A percentile compares a stretch with the other conserved stretches of the same genome.
Conservation (phyloP, 2,329 filamentous ascomycete genomes). For the Escovopsis sp. region DNA sequence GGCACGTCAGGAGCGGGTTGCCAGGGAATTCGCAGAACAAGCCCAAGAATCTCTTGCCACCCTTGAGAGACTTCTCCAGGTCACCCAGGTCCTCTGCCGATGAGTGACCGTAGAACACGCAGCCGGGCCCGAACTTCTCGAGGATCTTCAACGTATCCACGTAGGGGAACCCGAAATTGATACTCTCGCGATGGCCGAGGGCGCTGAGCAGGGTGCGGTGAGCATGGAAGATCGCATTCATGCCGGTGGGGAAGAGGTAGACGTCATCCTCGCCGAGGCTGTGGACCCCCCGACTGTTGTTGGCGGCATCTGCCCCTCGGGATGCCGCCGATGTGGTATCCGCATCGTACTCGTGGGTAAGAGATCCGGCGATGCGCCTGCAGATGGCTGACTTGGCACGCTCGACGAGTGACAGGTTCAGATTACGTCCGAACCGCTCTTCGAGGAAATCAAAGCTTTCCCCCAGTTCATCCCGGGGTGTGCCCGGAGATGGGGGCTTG, state of each 20-base stretch:
- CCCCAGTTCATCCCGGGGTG: constrained; percentile 25
- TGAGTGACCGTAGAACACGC: constrained; percentile 73
- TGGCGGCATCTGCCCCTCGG: constrained; percentile 17
- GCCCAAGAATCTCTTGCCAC: constrained; percentile 63
- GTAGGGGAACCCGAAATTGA: constrained; percentile 95
- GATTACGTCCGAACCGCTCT: constrained; percentile 83
- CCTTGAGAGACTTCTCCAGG: constrained; percentile 54
- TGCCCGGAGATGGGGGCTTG: constrained; percentile 7
- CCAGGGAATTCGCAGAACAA: constrained; percentile 93
- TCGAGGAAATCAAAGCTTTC: constrained; percentile 78
- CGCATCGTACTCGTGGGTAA: constrained; percentile 55
- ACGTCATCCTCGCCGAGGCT: constrained; percentile 75
- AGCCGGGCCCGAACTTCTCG: constrained; percentile 85
- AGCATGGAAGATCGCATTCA: constrained; percentile 88
- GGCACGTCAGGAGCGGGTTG: constrained; percentile 77
- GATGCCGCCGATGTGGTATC: constrained; percentile 11
- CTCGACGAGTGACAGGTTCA: constrained; percentile 63
- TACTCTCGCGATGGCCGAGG: constrained; percentile 54
- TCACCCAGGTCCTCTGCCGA: constrained; percentile 69
- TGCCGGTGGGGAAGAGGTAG: constrained; percentile 76
- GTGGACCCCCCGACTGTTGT: constrained; percentile 40
- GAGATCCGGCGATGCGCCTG: constrained; percentile 73
- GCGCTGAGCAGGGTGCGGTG: constrained; percentile 59
- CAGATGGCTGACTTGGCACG: constrained; percentile 78
- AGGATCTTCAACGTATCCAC: constrained; percentile 92